Evolutionary conservation across 2,329 filamentous ascomycete genomes (phyloP), one percentile per base, ranked within the genome.

Genomic region (Didymella pomorum): DNA sequence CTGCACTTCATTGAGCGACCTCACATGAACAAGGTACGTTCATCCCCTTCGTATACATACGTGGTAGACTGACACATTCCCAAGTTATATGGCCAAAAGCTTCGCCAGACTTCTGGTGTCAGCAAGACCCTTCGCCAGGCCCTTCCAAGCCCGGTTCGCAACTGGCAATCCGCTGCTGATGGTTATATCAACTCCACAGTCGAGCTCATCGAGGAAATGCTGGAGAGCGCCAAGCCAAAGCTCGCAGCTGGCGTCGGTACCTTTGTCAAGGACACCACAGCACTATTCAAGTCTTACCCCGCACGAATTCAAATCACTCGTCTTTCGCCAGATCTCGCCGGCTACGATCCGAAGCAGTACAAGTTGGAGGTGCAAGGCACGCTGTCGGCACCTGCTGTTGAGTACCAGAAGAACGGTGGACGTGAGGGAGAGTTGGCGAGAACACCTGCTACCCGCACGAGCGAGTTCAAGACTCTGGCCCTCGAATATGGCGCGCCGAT

Each of bases 1-100:
- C 91, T 99, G 53, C 91, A 96, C 58, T 91, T 94, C 65, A 91
- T 99, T 10, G 95, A 99, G 79, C 89, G 93, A 60, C 95, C 94
- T 14, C 95, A 99, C 76, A 98, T 99, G 93, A 58, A 25, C 11
- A 91, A 97, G 76, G 47, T 54, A n/a, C 16, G 45, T 50, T 4
- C 5, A 0, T 8, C 39, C 2, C 1, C n/a, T 12, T 6, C 3
- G 2, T 23, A 2, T 37, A 35, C 18, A 16, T 9, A 18, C 37
- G 10, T 11, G 25, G 11, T n/a, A 35, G 43, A 51, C 26, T 56
- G 28, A 51, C 18, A 5, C 21, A 39, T 14, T 23, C 42, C 35
- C 14, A n/a, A 58, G 56, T 86, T 98, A 18, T 99, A 99, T 71
- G 94, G 95, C 41, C 84, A 88, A 68, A 89, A 88, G 67, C 82